Percentiles rank a stretch among this genome's conserved stretches.
Conservation (phyloP, 306 rosid genomes). For the Hippophae rhamnoides region DNA sequence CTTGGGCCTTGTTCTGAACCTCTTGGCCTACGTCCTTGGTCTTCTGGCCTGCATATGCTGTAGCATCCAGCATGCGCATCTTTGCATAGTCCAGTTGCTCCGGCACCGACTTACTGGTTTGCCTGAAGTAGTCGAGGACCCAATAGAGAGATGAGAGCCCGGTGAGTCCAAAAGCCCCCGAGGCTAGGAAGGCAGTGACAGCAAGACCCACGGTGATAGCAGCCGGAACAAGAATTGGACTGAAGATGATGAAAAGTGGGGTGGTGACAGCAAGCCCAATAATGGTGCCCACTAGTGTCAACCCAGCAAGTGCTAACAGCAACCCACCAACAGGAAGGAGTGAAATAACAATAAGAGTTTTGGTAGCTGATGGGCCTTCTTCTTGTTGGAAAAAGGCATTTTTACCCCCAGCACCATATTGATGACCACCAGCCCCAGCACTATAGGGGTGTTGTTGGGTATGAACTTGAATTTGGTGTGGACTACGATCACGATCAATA, state of each 20-base stretch:
- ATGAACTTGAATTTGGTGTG: constrained; percentile 60
- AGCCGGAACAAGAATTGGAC: constrained; percentile 75
- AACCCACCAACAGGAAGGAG: constrained; percentile 51
- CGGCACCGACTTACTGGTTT: constrained; percentile 24
- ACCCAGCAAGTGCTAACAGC: constrained; percentile 37
- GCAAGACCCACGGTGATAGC: constrained; percentile 34
- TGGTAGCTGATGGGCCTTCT: constrained; percentile 33
- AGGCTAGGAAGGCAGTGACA: constrained; percentile 32
- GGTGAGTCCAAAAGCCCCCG: constrained; percentile 50
- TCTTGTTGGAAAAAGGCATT: background rate
- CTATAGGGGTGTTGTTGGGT: constrained; percentile 24
- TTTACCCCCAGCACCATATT: constrained; percentile 12
- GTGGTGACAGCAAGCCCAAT: constrained; percentile 36
- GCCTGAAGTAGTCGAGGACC: constrained; percentile 34
- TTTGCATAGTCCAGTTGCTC: constrained; percentile 41
- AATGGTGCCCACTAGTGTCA: constrained; percentile 43
- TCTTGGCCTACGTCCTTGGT: constrained; percentile 74
- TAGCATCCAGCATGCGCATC: constrained; percentile 45
- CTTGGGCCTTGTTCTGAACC: constrained; percentile 51
- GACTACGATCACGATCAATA: constrained; percentile 41
- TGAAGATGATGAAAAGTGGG: constrained; percentile 61
- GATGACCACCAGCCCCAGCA: constrained; percentile 10
- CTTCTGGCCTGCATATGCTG: constrained; percentile 59
- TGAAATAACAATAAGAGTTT: constrained; percentile 26
- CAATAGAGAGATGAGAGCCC: constrained; percentile 61